phyloP scores from a whole-genome alignment of 306 rosid genomes.

The Prosopis cineraria region DNA sequence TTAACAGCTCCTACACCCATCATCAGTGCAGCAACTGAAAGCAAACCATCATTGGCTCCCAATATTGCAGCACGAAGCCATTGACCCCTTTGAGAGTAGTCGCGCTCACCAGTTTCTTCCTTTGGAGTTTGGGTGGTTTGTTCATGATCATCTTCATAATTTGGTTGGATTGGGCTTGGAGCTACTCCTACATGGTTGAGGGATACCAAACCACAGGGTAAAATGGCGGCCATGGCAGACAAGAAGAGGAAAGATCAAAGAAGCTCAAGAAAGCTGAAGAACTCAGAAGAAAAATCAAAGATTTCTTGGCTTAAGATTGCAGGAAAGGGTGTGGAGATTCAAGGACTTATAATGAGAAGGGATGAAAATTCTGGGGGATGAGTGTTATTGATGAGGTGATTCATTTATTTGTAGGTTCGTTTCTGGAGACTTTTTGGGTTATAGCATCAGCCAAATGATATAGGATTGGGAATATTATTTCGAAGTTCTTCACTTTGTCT shows the following conservation, averaged over 20 bases:
- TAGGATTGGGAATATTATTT: not conserved
- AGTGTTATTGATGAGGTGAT: not conserved
- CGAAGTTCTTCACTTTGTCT: not conserved
- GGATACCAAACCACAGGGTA: not conserved
- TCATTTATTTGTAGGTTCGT: not conserved
- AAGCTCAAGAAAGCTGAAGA: not conserved
- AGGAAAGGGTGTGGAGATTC: not conserved
- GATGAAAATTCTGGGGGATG: not conserved
- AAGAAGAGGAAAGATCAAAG: not conserved
- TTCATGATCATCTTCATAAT: not conserved
- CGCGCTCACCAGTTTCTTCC: not conserved
- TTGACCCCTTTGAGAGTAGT: slow-evolving; percentile 35
- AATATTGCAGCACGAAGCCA: slow-evolving; percentile 48
- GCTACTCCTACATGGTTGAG: not conserved
- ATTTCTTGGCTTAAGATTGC: not conserved
- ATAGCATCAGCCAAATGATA: not conserved
- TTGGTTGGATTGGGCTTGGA: not conserved
- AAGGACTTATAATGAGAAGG: not conserved
- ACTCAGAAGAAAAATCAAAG: not conserved
- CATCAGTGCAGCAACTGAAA: slow-evolving; percentile 34
- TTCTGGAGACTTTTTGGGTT: not conserved
- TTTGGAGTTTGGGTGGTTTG: not conserved
- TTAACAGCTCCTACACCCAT: slow-evolving; percentile 43
- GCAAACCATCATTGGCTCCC: slow-evolving; percentile 39
- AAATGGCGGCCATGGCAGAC: slow-evolving; percentile 6